phyloP scores from a whole-genome alignment of 2,329 filamentous ascomycete species.

The Alternaria ventricosa region DNA sequence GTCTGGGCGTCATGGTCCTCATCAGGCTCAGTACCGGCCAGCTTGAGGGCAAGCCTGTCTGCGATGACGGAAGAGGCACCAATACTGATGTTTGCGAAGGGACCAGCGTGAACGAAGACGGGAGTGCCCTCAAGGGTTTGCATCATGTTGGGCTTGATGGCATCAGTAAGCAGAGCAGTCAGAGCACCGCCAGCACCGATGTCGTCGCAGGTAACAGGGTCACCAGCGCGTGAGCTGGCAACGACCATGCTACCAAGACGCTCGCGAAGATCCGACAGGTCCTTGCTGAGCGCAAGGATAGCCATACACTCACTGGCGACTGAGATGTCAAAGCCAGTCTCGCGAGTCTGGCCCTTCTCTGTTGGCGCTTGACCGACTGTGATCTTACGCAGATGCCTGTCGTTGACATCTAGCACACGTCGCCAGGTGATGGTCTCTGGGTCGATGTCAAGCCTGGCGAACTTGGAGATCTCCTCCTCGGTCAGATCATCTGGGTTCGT shows the following conservation, averaged over 20 bases:
- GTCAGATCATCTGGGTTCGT: constrained; percentile 91
- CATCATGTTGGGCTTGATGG: constrained; percentile 99
- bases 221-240: constrained; percentile 81
- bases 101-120: constrained; percentile 95
- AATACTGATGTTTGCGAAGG: constrained; percentile 98
- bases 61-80: constrained; percentile 95
- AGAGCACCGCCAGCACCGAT: constrained; percentile 91
- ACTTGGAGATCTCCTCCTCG: constrained; percentile 83
- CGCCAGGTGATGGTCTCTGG: constrained; percentile 97
- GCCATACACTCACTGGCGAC: constrained; percentile 99
- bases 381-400: constrained; percentile 87
- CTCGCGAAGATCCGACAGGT: constrained; percentile 87
- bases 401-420: constrained; percentile 95
- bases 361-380: constrained; percentile 88
- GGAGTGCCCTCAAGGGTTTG: constrained; percentile 96
- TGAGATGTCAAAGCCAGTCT: constrained; percentile 97
- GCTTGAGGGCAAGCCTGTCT: constrained; percentile 93
- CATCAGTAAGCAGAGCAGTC: constrained; percentile 94
- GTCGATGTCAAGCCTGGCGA: constrained; percentile 95
- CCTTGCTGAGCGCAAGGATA: constrained; percentile 90
- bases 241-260: constrained; percentile 95
- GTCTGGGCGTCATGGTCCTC: constrained; percentile 83
- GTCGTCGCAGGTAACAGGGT: constrained; percentile 95
- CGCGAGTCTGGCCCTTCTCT: constrained; percentile 85
- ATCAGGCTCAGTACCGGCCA: constrained; percentile 90